A percentile compares a stretch with the other conserved stretches of the same genome.
Evolutionary conservation across 768 basidiomycete species (phyloP).

Genomic region (Trametes elegans): DNA sequence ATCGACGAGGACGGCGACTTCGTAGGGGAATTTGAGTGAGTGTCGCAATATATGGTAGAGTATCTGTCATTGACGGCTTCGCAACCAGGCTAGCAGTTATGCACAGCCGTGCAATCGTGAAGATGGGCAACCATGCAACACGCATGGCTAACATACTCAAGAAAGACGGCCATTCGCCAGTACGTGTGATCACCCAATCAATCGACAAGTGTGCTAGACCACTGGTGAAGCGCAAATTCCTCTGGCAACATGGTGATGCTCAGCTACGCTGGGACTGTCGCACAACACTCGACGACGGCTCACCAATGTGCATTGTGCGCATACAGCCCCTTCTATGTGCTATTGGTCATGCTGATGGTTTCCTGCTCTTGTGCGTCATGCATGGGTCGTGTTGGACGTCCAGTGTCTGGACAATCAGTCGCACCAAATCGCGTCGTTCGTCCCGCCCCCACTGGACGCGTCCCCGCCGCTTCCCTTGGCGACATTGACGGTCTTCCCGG

Average conservation of each 20-base stretch:
- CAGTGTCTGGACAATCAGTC: constrained; percentile 34
- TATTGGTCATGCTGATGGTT: neutral
- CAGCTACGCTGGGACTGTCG: constrained; percentile 48
- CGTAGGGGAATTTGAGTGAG: constrained; percentile 41
- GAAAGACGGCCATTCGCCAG: constrained; percentile 33
- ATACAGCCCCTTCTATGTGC: constrained; percentile 1
- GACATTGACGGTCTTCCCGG: constrained; percentile 43
- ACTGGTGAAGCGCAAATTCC: constrained; percentile 36
- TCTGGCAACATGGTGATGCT: constrained; percentile 38
- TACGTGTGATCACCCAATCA: constrained; percentile 17
- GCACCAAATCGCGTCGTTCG: constrained; percentile 43
- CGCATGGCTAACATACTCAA: constrained; percentile 40
- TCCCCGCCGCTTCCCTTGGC: constrained; percentile 47
- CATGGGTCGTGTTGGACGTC: neutral
- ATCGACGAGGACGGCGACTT: constrained; percentile 32
- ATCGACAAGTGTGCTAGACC: neutral
- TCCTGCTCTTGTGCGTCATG: neutral
- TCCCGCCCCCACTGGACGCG: constrained; percentile 45
- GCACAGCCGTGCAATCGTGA: constrained; percentile 40
- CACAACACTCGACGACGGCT: constrained; percentile 43
- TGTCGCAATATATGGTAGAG: neutral
- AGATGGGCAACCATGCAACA: constrained; percentile 39
- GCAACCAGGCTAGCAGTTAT: constrained; percentile 38
- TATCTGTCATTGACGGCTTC: no score
- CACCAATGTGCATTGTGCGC: constrained; percentile 46